Evolutionary conservation across 768 basidiomycete genomes (phyloP).

Genomic region (Boletus eberwhitei): DNA sequence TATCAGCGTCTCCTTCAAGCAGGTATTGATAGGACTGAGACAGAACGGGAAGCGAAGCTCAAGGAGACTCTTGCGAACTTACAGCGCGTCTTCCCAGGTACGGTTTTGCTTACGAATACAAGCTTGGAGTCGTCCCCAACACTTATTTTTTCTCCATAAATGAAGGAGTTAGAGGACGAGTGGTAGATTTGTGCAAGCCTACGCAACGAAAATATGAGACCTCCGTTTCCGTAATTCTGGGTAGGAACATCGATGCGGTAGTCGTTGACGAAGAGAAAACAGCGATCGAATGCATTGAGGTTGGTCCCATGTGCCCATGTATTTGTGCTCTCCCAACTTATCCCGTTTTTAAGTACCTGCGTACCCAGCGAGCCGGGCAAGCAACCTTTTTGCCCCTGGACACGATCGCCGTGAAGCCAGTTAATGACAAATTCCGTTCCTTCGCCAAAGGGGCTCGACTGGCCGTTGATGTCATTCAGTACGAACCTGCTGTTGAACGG

Average conservation of each 20-base stretch:
- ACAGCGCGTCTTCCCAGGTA: conserved; percentile 88
- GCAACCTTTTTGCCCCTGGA: conserved; percentile 99
- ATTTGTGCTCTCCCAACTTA: background rate
- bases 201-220: conserved; percentile 88
- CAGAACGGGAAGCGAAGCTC: conserved; percentile 75
- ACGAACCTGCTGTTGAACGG: conserved; percentile 80
- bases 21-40: conserved; percentile 83
- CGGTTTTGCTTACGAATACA: background rate
- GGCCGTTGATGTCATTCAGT: conserved; percentile 82
- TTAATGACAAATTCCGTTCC: conserved; percentile 91
- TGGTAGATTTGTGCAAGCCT: conserved; percentile 93
- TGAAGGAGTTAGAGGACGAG: conserved; percentile 84
- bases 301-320: conserved; percentile 27
- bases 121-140: background rate
- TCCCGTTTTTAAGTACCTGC: conserved; percentile 68
- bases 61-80: conserved; percentile 84
- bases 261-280: conserved; percentile 97
- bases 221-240: conserved; percentile 88
- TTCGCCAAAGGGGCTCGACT: conserved; percentile 85
- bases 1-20: conserved; percentile 87
- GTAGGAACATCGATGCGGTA: conserved; percentile 91
- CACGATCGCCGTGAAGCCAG: conserved; percentile 89
- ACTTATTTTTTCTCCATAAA: background rate
- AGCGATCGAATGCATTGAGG: conserved; percentile 97
- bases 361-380: conserved; percentile 90